Base-by-base conservation (phyloP, 2,329 filamentous ascomycete genomes). In the Coniosporium uncinatum region DNA sequence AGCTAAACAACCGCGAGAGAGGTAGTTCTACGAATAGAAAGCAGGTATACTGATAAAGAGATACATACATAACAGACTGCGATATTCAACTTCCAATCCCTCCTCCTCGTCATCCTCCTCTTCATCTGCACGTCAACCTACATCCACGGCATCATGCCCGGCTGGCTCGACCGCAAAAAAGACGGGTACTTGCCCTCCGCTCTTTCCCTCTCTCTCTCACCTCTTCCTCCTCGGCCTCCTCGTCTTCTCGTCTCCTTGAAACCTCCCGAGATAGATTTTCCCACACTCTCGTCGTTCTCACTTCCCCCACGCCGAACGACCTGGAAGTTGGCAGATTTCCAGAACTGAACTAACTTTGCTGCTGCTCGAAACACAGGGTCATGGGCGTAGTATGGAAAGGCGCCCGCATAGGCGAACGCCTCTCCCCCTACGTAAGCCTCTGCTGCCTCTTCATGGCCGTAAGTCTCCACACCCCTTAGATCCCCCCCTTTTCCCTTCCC, bases 1-100 rank as follows among this genome's bases (percentile, higher is more conserved):
- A n/a, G n/a, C n/a, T n/a, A n/a, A n/a, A n/a, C n/a, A n/a, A n/a
- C n/a, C n/a, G n/a, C n/a, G n/a, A n/a, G n/a, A n/a, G n/a, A n/a
- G n/a, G n/a, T n/a, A n/a, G n/a, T n/a, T n/a, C n/a, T n/a, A n/a
- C n/a, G n/a, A n/a, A n/a, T n/a, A n/a, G n/a, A n/a, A n/a, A n/a
- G n/a, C n/a, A n/a, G n/a, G n/a, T n/a, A n/a, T n/a, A n/a, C n/a
- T n/a, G n/a, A n/a, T n/a, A n/a, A n/a, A n/a, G n/a, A n/a, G n/a
- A n/a, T n/a, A n/a, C n/a, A n/a, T n/a, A n/a, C n/a, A n/a, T n/a
- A n/a, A 29, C 57, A 96, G 93, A 86, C 93, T 45, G 93, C 93
- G 42, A 84, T 98, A 57, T 96, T 98, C 82, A 97, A 97, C 71
- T 97, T 98, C 73, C 89, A 96, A 67, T 95, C 89, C 44, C 85